Base-by-base conservation (phyloP, 345 rosid genomes). In the Lagerstroemia speciosa region DNA sequence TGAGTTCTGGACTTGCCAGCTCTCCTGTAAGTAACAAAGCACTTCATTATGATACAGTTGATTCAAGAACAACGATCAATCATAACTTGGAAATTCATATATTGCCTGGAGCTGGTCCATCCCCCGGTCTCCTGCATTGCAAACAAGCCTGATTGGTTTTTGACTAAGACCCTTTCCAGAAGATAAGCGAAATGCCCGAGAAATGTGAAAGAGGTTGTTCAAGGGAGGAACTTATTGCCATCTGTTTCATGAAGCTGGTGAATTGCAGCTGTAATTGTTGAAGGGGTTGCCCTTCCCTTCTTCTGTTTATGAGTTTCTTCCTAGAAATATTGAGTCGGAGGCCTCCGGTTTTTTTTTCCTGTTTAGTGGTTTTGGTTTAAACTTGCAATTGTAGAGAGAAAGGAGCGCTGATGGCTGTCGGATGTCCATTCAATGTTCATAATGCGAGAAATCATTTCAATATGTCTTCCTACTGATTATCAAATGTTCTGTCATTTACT, bases 361-460 rank as follows among this genome's bases (percentile, higher is more conserved):
- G 67, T 65, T 40, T 0, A 27, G 32, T 38, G 50, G 52, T 65
- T 65, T 40, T 38, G 20, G 20, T 65, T 65, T 38, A 3, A n/a
- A 37, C 43, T n/a, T 65, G 31, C 46, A 24, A 64, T 64, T 64
- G 67, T 64, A 64, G 66, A 62, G 41, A 31, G 26, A 29, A 36
- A 53, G 60, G 50, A 43, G 67, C 14, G 20, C 48, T 34, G 32
- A 22, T n/a, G 33, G 19, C 64, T 6, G 29, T 61, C 11, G n/a
- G n/a, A 16, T 62, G 66, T 17, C 43, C 67, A 64, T 64, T 38
- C 67, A 38, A 65, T 65, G 67, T 65, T 27, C 20, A 65, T 65
- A 65, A 38, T 38, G 48, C 45, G 22, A 65, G 20, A 11, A 43
- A 65, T 40, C 50, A 12, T 17, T 37, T 41, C 16, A 36, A 37